phyloP scores from a whole-genome alignment of 2,329 filamentous ascomycete species.

The Fusarium sp. region DNA sequence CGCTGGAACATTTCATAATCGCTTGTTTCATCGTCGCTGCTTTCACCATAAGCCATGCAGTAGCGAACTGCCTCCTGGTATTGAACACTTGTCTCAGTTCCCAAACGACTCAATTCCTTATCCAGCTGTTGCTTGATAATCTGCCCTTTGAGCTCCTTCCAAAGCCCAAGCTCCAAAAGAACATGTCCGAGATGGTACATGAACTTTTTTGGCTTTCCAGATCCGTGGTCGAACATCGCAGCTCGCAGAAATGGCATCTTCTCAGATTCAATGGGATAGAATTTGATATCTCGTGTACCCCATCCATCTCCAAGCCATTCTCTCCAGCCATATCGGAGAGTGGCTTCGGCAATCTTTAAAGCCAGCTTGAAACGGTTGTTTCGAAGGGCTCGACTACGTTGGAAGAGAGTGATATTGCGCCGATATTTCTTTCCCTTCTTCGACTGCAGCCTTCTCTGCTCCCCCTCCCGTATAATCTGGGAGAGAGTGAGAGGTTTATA shows the following conservation, averaged over 20 bases:
- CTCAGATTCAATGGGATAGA: constrained; percentile 14
- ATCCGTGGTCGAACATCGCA: not conserved
- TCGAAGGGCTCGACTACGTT: not conserved
- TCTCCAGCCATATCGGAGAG: constrained; percentile 16
- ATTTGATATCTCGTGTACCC: constrained; percentile 1
- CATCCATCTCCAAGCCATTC: constrained; percentile 19
- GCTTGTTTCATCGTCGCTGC: not conserved
- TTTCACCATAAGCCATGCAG: not conserved
- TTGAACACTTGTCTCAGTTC: not conserved
- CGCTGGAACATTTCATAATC: constrained; percentile 12
- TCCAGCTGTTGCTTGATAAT: not conserved
- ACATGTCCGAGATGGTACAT: constrained; percentile 8
- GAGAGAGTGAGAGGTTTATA: not conserved
- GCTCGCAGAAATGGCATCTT: constrained; percentile 6
- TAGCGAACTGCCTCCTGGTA: constrained; percentile 19
- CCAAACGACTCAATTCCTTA: not conserved
- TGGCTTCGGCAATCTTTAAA: constrained; percentile 13
- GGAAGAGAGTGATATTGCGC: not conserved
- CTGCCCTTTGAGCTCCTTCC: not conserved
- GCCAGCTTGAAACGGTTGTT: constrained; percentile 2
- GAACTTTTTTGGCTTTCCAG: not conserved
- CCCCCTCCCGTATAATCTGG: constrained; percentile 4
- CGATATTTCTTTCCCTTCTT: not conserved
- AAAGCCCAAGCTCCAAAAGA: constrained; percentile 6
- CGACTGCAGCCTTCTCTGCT: not conserved